Evolutionary conservation across 805 yeast genomes (phyloP).

Genomic region (Sungouiozyma intestinalis): DNA sequence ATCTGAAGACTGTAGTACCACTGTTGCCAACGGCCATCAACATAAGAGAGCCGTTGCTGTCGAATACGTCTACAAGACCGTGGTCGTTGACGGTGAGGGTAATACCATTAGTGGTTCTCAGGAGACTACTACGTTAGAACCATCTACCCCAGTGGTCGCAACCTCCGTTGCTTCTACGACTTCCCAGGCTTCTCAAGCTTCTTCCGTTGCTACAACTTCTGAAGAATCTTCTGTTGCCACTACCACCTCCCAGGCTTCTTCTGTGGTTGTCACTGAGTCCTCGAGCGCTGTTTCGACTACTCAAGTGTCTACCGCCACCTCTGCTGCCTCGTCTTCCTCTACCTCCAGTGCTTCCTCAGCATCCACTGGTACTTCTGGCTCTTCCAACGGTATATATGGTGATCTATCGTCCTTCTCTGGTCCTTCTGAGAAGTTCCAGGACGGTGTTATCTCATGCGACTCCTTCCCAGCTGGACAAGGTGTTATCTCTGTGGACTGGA

Average conservation of each 20-base stretch:
- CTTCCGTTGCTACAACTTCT: constrained; percentile 12
- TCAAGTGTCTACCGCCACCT: constrained; percentile 17
- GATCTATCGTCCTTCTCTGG: constrained; percentile 47
- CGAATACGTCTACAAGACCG: constrained; percentile 44
- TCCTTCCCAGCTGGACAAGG: constrained; percentile 69
- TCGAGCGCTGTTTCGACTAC: constrained; percentile 10
- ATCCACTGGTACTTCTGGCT: constrained; percentile 26
- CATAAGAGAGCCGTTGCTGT: constrained; percentile 44
- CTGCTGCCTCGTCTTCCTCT: constrained; percentile 18
- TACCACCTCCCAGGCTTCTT: constrained; percentile 14
- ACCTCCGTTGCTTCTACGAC: constrained; percentile 9
- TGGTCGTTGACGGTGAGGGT: constrained; percentile 42
- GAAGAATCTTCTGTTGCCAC: constrained; percentile 23
- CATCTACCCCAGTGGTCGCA: constrained; percentile 12
- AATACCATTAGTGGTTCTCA: constrained; percentile 26
- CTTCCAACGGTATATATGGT: constrained; percentile 38
- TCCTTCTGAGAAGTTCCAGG: constrained; percentile 54
- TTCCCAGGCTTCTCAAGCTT: constrained; percentile 4
- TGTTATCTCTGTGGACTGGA: constrained; percentile 51
- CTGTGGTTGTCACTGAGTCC: constrained; percentile 21
- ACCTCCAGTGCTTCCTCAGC: constrained; percentile 20
- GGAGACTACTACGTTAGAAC: constrained; percentile 1
- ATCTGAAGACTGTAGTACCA: constrained; percentile 23
- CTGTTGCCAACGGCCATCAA: constrained; percentile 31
- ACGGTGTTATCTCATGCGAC: constrained; percentile 60